Percentiles rank a stretch among this genome's conserved stretches.
These are phyloP conservation scores for Ehretia macrophylla DNA, from an alignment of 257 asterid genomes.

Conservation along the genomic window DNA sequence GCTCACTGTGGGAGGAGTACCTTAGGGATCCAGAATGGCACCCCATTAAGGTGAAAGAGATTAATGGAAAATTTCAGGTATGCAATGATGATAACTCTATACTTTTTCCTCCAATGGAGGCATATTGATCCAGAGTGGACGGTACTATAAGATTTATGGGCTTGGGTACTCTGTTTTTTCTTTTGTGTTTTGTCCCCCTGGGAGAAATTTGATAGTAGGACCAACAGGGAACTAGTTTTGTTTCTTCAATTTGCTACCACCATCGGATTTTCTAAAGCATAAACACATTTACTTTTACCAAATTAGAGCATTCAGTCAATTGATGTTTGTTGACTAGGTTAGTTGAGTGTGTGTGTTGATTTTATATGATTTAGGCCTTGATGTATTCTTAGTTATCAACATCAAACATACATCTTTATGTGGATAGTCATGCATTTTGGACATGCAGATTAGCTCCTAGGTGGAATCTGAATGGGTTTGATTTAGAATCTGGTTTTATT, in stretches of 20 bases:
- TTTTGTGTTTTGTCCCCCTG: too few species aligned
- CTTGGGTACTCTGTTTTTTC: neutral
- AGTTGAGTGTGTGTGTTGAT: neutral
- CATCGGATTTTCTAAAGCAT: too few species aligned
- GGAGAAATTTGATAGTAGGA: too few species aligned
- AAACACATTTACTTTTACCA: too few species aligned
- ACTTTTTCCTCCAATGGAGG: neutral
- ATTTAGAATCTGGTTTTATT: neutral
- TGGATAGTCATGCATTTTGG: too few species aligned
- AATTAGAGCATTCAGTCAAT: too few species aligned
- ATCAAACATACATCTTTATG: too few species aligned
- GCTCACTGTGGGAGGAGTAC: constrained; percentile 91
- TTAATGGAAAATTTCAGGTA: constrained; percentile 64
- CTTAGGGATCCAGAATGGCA: constrained; percentile 96
- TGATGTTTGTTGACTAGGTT: too few species aligned
- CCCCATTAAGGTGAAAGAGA: constrained; percentile 57
- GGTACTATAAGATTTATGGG: neutral
- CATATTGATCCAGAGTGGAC: neutral
- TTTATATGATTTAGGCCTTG: too few species aligned
- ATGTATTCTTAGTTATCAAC: too few species aligned
- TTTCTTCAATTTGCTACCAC: too few species aligned
- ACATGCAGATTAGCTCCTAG: neutral
- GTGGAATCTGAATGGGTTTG: neutral
- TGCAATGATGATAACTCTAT: constrained; percentile 4
- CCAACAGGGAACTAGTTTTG: too few species aligned